Evolutionary conservation across 441 rosid species (phyloP), one percentile per base, ranked within the genome.

Genomic region (Monsonia emarginata): DNA sequence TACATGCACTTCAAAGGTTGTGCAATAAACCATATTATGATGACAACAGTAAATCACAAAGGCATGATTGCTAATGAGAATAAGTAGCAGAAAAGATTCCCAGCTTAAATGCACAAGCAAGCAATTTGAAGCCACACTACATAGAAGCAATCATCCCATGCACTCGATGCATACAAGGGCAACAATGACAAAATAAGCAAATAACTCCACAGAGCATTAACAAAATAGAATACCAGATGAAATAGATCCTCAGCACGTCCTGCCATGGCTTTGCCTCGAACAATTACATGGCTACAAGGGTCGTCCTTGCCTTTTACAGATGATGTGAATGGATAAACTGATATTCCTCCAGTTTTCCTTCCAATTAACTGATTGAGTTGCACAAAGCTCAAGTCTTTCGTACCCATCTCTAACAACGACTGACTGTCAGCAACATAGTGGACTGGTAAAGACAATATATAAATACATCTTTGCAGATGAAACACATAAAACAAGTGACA

Each of bases 311-410:
- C 97, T 34, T 79, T 76, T 59, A 93, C 63, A 22, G 96, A 87
- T 75, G 97, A 90, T 72, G 90, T 86, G 74, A 89, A 81, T 46
- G 97, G 97, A 76, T 86, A 94, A 75, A 94, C 90, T 5, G 97
- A 89, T 80, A 94, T 89, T 44, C 97, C 97, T 57, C 97, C 98
- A 18, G 98, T 94, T 83, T 90, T 94, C 82, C 96, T 84, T 81
- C 98, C 98, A 85, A 94, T 90, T 70, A 94, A 79, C 75, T 94
- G 98, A 83, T 90, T 90, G 69, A 94, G 95, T 81, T 94, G 97
- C 57, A 94, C 99, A 80, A 94, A 94, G 66, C 79, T 77, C 82
- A 89, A 74, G 83, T 94, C 92, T 77, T 88, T 79, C 28, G 97
- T 89, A 70, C 99, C 97, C 99, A 94, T 94, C 87, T 94, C 97